A percentile compares a stretch with the other conserved stretches of the same genome.
These are phyloP conservation scores for Chytriomyces hyalinus DNA, from an alignment of 192 early-diverging fungal species.

Conservation along the genomic window DNA sequence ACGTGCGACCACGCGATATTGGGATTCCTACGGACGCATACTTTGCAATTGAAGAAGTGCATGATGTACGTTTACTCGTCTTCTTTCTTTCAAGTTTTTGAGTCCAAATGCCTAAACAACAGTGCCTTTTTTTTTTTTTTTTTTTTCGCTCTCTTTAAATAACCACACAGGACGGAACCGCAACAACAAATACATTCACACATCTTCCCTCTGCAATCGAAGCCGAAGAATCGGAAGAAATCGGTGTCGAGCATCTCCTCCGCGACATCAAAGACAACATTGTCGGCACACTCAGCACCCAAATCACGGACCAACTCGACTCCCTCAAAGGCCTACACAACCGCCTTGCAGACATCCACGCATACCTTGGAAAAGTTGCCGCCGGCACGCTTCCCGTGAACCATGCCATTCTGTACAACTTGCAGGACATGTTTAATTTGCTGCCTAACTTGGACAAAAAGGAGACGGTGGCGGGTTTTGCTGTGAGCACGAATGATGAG, in stretches of 20 bases:
- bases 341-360: constrained; percentile 83
- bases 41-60: constrained; percentile 96
- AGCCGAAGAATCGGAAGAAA: constrained; percentile 99
- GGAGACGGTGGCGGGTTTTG: constrained; percentile 81
- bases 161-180: constrained; percentile 84
- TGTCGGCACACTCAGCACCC: constrained; percentile 93
- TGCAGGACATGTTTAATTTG: constrained; percentile 98
- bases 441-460: constrained; percentile 87
- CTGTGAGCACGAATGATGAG: constrained; percentile 95
- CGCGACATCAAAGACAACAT: constrained; percentile 98
- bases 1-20: constrained; percentile 91
- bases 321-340: constrained; percentile 88
- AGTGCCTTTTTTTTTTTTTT: constrained; percentile 26
- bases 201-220: constrained; percentile 95
- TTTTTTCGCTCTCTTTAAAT: not conserved
- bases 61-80: constrained; percentile 72
- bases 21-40: constrained; percentile 97
- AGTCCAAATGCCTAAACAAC: not conserved
- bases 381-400: constrained; percentile 87
- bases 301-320: constrained; percentile 88
- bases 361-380: constrained; percentile 89
- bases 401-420: constrained; percentile 96
- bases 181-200: constrained; percentile 95
- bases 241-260: constrained; percentile 97
- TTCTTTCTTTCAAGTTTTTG: not conserved